Evolutionary conservation across 495 filamentous ascomycete genomes (phyloP), one percentile per base, ranked within the genome.

Genomic region (Tuber indicum): DNA sequence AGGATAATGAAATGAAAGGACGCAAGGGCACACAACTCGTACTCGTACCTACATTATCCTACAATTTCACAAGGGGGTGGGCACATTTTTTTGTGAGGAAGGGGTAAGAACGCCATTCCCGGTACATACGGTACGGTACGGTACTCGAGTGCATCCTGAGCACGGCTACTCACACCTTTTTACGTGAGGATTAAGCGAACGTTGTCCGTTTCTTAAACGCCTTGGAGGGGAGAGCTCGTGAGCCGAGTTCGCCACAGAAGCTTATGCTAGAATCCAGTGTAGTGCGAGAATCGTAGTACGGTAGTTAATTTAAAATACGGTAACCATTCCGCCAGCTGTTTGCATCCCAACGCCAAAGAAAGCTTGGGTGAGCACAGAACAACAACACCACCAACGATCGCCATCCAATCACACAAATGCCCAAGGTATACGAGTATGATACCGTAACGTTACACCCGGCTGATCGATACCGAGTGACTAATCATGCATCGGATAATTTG

Each of bases 81-180:
- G 23, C 23, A 9, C 1, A 9, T 32, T 66, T 32, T 66, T 14
- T 16, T n/a, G 12, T 26, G n/a, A 32, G 12, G n/a, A 58, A 26
- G 52, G n/a, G 8, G 52, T n/a, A 66, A 14, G 58, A 66, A 36
- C 58, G 58, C 58, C 58, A 66, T 66, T 66, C 58, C 58, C 58
- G 58, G 58, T 32, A 32, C 32, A 32, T 32, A 32, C 32, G 32
- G 32, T 36, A 17, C 26, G 58, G 3, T 39, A 39, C 39, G 3
- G n/a, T 39, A 39, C 39, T 41, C 39, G 39, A 41, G 39, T 1
- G 4, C 39, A 41, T 41, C 2, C 39, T 41, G 39, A 41, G 39
- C 39, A 41, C 39, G 39, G 39, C 39, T 41, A 41, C 39, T 41
- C 39, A 41, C 39, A 41, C 39, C 39, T 41, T 41, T 41, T 41